Conservation (phyloP, 2,329 filamentous ascomycete species). For the Stachybotrys elegans region DNA sequence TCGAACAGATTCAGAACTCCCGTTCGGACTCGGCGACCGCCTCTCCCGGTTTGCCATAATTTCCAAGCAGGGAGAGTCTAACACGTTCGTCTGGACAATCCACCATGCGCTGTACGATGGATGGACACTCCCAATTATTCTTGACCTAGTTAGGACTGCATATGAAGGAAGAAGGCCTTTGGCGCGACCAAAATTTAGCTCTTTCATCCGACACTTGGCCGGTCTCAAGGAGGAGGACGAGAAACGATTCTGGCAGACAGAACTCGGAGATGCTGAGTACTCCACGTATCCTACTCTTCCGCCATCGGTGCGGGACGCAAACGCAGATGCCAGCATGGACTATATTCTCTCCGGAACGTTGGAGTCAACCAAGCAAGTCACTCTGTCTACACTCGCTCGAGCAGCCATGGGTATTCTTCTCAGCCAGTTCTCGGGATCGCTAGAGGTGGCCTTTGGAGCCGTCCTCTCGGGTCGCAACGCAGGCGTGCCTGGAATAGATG, state of each 20-base stretch:
- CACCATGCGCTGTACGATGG: constrained; percentile 25
- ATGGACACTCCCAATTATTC: constrained; percentile 15
- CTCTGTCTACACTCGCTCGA: constrained; percentile 8
- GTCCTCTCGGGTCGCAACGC: constrained; percentile 17
- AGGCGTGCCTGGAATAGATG: constrained; percentile 16
- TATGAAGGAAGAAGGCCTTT: constrained; percentile 33
- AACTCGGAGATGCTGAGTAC: not conserved
- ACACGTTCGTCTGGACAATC: constrained; percentile 17
- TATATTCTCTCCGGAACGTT: constrained; percentile 2
- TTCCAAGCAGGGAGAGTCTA: not conserved
- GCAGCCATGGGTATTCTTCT: constrained; percentile 9
- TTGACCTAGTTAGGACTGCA: constrained; percentile 8
- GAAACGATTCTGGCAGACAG: not conserved
- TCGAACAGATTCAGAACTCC: not conserved
- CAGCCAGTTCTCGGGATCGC: constrained; percentile 5
- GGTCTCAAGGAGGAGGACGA: not conserved
- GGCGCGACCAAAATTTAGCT: constrained; percentile 2
- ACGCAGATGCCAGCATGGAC: constrained; percentile 4
- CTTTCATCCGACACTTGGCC: not conserved
- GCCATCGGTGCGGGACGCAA: not conserved
- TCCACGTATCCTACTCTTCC: constrained; percentile 5
- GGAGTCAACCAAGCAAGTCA: constrained; percentile 1
- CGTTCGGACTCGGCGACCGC: constrained; percentile 5
- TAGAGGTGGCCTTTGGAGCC: constrained; percentile 24
- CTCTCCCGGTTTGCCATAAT: constrained; percentile 6